phyloP scores from a whole-genome alignment of 1,284 basidiomycete species.

The Pisolithus thermaeus region DNA sequence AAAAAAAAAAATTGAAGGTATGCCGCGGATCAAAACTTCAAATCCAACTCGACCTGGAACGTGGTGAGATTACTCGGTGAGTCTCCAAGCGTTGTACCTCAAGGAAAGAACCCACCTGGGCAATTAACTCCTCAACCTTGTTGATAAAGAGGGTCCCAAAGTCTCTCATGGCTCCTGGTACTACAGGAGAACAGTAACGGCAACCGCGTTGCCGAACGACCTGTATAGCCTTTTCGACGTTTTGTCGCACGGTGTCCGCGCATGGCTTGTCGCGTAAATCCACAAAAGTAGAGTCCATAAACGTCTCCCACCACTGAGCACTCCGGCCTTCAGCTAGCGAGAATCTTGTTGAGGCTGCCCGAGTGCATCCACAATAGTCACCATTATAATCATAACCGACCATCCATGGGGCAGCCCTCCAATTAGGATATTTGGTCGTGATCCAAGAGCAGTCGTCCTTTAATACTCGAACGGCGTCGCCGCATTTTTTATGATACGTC shows the following conservation, averaged over 20 bases:
- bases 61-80: conserved; percentile 1
- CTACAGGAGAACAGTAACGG: background rate
- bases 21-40: background rate
- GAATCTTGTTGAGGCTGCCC: too few relatives aligned
- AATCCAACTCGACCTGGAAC: background rate
- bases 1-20: too few relatives aligned
- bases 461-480: conserved; percentile 9
- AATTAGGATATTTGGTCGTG: conserved; percentile 10
- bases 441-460: conserved; percentile 16
- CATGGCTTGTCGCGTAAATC: conserved; percentile 15
- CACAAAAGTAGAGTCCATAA: conserved; percentile 9
- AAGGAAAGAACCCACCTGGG: conserved; percentile 4
- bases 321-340: background rate
- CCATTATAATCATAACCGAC: background rate
- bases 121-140: conserved; percentile 13
- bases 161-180: conserved; percentile 11
- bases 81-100: background rate
- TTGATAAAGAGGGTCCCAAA: conserved; percentile 9
- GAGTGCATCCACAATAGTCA: too few relatives aligned
- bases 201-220: conserved; percentile 7
- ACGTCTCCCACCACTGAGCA: conserved; percentile 16
- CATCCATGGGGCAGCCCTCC: conserved; percentile 6
- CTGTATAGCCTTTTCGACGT: conserved; percentile 3
- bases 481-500: conserved; percentile 16
- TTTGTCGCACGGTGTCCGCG: conserved; percentile 7